phyloP scores from a whole-genome alignment of 2,329 filamentous ascomycete species.

The Myriosclerotinia scirpicola region DNA sequence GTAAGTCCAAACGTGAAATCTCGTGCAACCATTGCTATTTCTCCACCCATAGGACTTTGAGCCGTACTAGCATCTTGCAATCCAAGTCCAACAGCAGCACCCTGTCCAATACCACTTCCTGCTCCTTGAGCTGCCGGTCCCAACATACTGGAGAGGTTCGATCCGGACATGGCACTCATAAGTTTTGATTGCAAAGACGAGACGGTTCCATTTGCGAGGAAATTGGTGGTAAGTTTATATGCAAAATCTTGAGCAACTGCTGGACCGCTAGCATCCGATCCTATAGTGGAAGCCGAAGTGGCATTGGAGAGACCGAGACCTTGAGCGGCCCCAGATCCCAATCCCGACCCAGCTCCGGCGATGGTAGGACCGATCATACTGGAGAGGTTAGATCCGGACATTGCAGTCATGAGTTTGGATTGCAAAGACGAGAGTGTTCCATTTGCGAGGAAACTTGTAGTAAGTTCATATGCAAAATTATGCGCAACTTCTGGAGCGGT shows the following conservation, averaged over 20 bases:
- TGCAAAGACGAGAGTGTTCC: background rate
- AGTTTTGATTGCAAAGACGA: slow-evolving; percentile 3
- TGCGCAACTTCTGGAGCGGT: slow-evolving; percentile 13
- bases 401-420: slow-evolving; percentile 9
- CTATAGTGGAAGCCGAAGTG: background rate
- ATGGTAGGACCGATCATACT: slow-evolving; percentile 7
- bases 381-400: slow-evolving; percentile 2
- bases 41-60: slow-evolving; percentile 14
- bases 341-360: slow-evolving; percentile 8
- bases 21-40: slow-evolving; percentile 8
- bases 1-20: slow-evolving; percentile 18
- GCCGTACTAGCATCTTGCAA: slow-evolving; percentile 13
- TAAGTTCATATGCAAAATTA: slow-evolving; percentile 19
- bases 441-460: slow-evolving; percentile 19
- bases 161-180: slow-evolving; percentile 7
- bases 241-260: slow-evolving; percentile 21
- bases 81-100: slow-evolving; percentile 16
- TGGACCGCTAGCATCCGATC: background rate
- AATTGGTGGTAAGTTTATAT: slow-evolving; percentile 14
- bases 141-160: slow-evolving; percentile 6
- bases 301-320: background rate
- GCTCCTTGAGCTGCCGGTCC: slow-evolving; percentile 12
- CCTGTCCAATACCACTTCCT: slow-evolving; percentile 21
- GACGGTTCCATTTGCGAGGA: slow-evolving; percentile 17
- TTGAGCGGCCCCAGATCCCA: background rate